Percentiles rank a stretch among this genome's conserved stretches.
Evolutionary conservation across 2,329 filamentous ascomycete species (phyloP).

Genomic region (Mollisia scopiformis): DNA sequence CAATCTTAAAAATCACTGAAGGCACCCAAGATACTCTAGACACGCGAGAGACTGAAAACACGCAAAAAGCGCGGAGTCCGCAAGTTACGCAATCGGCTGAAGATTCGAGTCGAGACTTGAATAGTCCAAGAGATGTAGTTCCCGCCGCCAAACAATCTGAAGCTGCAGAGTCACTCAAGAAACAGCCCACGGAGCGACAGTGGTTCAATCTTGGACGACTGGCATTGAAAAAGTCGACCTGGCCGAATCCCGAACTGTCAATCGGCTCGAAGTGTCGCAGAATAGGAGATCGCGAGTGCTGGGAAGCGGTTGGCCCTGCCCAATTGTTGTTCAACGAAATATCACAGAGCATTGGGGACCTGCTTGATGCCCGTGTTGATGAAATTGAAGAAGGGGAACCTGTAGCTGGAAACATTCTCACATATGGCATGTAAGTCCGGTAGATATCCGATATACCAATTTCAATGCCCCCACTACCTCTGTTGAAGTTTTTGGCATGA

Average conservation of each 20-base stretch:
- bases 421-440: constrained; percentile 12
- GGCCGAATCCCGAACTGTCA: constrained; percentile 8
- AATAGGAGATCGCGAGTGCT: constrained; percentile 4
- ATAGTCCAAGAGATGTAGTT: too few relatives aligned
- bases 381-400: constrained; percentile 9
- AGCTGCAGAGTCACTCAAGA: background rate
- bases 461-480: too few relatives aligned
- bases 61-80: too few relatives aligned
- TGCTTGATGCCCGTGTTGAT: constrained; percentile 9
- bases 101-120: too few relatives aligned
- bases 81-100: too few relatives aligned
- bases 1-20: too few relatives aligned
- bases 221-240: background rate
- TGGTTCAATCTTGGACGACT: background rate
- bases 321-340: background rate
- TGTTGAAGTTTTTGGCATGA: too few relatives aligned
- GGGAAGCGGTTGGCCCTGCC: constrained; percentile 9
- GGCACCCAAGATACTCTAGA: too few relatives aligned
- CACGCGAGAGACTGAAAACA: too few relatives aligned
- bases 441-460: too few relatives aligned
- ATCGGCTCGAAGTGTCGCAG: constrained; percentile 1
- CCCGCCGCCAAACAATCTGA: background rate
- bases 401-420: constrained; percentile 8
- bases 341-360: background rate
- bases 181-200: background rate